phyloP scores from a whole-genome alignment of 2,329 filamentous ascomycete genomes.

The Aspergillus ochraceus region DNA sequence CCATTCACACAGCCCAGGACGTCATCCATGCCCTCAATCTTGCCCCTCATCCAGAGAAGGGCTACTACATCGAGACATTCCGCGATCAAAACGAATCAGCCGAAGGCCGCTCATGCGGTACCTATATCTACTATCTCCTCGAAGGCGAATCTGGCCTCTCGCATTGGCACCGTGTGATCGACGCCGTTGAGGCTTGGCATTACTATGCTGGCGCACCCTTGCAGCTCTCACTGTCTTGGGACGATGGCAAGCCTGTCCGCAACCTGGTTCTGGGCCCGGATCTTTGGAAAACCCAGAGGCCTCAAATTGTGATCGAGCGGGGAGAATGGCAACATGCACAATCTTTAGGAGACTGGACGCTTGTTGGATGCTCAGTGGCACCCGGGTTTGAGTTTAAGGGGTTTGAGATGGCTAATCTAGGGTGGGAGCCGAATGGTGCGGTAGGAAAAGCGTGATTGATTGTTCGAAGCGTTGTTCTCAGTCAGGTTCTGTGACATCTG shows the following conservation, averaged over 20 bases:
- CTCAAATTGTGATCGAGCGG: not conserved
- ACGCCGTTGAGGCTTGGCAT: not conserved
- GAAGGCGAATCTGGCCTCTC: not conserved
- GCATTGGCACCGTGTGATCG: not conserved
- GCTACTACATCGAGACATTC: not conserved
- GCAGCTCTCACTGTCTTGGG: not conserved
- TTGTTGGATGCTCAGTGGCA: not conserved
- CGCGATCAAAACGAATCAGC: not conserved
- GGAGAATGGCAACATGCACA: not conserved
- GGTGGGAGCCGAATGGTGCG: not conserved
- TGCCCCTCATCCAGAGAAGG: not conserved
- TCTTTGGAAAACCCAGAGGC: not conserved
- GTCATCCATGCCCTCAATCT: not conserved
- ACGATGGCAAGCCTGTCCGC: not conserved
- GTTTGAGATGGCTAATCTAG: not conserved
- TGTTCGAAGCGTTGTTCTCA: no score
- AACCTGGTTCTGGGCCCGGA: not conserved
- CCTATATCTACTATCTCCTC: not conserved
- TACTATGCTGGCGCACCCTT: not conserved
- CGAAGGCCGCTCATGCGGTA: not conserved
- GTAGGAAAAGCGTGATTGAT: not conserved
- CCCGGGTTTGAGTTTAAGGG: not conserved
- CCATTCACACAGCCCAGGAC: not conserved
- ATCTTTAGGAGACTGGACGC: not conserved
- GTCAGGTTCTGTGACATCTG: no score